phyloP scores from a whole-genome alignment of 1,284 basidiomycete genomes.

The Rhodotorula sp. region DNA sequence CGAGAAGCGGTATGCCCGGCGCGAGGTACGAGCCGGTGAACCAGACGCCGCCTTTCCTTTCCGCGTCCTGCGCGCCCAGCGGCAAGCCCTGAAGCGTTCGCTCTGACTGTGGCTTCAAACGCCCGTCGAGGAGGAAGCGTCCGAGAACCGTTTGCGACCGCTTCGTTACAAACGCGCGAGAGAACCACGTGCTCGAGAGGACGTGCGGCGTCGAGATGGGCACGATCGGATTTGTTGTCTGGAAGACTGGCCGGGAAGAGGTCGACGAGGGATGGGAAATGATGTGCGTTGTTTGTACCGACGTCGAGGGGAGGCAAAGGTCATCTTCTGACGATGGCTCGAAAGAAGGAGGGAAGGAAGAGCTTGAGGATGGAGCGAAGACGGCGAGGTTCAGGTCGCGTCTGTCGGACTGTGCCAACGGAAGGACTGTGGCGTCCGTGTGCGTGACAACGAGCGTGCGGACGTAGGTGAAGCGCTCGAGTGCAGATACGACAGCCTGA shows the following conservation, averaged over 20 bases:
- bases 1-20: conserved; percentile 62
- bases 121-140: conserved; percentile 45
- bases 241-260: conserved; percentile 54
- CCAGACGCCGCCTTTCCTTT: conserved; percentile 53
- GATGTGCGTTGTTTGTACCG: conserved; percentile 57
- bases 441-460: conserved; percentile 67
- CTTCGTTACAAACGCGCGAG: conserved; percentile 61
- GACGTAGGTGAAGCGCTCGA: conserved; percentile 44
- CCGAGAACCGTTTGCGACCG: conserved; percentile 57
- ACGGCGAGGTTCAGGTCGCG: conserved; percentile 64
- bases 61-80: not conserved
- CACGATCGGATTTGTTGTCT: conserved; percentile 71
- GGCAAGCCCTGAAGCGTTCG: conserved; percentile 2
- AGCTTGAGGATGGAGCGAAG: conserved; percentile 21
- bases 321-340: not conserved
- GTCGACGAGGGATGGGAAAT: conserved; percentile 47
- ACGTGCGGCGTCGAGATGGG: conserved; percentile 56
- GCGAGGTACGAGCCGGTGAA: conserved; percentile 61
- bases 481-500: not conserved
- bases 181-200: conserved; percentile 61
- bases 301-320: conserved; percentile 1
- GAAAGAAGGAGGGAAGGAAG: too few relatives aligned
- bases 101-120: too few relatives aligned
- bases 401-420: conserved; percentile 55
- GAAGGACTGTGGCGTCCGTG: conserved; percentile 61